A percentile compares a stretch with the other conserved stretches of the same genome.
Evolutionary conservation across 768 basidiomycete genomes (phyloP).

Genomic region (Daedalea quercina): DNA sequence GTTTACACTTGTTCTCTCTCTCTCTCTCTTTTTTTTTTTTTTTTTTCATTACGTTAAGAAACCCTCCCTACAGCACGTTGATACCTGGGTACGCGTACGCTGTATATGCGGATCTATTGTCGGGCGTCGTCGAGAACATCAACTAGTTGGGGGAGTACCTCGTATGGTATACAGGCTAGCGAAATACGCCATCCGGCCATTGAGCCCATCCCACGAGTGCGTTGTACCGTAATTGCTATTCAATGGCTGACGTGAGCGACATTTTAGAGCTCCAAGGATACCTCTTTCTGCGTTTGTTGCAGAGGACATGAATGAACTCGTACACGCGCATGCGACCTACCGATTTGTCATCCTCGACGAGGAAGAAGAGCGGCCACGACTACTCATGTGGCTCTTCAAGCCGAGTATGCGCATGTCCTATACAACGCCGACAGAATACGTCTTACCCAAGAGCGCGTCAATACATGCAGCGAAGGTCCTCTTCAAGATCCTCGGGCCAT

Average conservation of each 20-base stretch:
- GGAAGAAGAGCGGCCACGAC: constrained; percentile 70
- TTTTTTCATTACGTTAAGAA: constrained; percentile 1
- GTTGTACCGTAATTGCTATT: constrained; percentile 30
- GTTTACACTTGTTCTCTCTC: no score
- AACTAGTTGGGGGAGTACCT: constrained; percentile 22
- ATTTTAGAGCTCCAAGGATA: constrained; percentile 29
- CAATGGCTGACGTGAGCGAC: not conserved
- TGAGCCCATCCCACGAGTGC: constrained; percentile 56
- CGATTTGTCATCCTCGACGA: constrained; percentile 87
- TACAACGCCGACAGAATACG: constrained; percentile 43
- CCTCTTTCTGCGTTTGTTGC: constrained; percentile 87
- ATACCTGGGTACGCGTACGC: constrained; percentile 57
- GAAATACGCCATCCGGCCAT: constrained; percentile 79
- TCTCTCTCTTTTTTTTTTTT: constrained; percentile 1
- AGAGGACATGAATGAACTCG: constrained; percentile 86
- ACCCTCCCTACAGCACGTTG: constrained; percentile 37
- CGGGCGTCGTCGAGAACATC: constrained; percentile 60
- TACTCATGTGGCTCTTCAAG: constrained; percentile 93
- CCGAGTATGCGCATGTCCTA: constrained; percentile 80
- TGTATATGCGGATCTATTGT: constrained; percentile 83
- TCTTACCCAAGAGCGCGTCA: constrained; percentile 55
- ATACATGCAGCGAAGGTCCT: constrained; percentile 77
- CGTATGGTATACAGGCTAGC: constrained; percentile 59
- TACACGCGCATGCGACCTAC: constrained; percentile 89
- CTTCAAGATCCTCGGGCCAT: constrained; percentile 70